Base-by-base conservation (phyloP, 306 rosid genomes). In the Alnus rubra region DNA sequence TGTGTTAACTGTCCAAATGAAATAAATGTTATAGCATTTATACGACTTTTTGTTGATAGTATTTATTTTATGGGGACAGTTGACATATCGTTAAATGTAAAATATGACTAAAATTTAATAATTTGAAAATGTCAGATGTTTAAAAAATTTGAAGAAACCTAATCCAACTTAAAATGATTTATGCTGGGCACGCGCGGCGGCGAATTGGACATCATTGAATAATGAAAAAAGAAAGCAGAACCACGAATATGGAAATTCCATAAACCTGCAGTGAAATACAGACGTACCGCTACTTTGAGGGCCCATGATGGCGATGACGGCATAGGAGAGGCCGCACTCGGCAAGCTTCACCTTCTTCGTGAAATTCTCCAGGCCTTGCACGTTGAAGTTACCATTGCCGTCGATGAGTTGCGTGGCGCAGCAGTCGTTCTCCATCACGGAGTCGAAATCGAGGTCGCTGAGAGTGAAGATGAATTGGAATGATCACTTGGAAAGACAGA, bases 271-370 rank as follows among this genome's bases (percentile, higher is more conserved):
- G 23, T 2, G 48, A 65, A 9, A 59, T 9, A 37, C 1, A 18
- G n/a, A 18, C 84, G 48, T 60, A 94, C 98, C 98, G 60, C 97
- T 94, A 71, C 97, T 92, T 78, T 94, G 98, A 51, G 98, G 98
- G 19, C 98, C 98, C 98, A 94, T 94, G 70, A 94, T 75, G n/a
- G 98, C 86, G 30, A 94, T 92, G 13, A 94, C 95, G 7, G 97
- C 97, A 33, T 94, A 94, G 28, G 98, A 92, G 39, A 94, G 94
- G 45, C 98, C 97, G 56, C 90, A 84, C 2, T 78, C 48, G 33
- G 84, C 74, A 50, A 94, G 79, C 8, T 86, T 85, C 6, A 84
- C 81, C 47, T 82, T 69, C 19, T 77, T 82, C 72, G 83, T 84
- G 87, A 94, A 92, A 16, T 56, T 73, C 31, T 85, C 92, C 33